A percentile compares a stretch with the other conserved stretches of the same genome.
These are phyloP conservation scores for Caulochytrium protostelioides DNA, from an alignment of 371 early-diverging fungal species.

Conservation along the genomic window DNA sequence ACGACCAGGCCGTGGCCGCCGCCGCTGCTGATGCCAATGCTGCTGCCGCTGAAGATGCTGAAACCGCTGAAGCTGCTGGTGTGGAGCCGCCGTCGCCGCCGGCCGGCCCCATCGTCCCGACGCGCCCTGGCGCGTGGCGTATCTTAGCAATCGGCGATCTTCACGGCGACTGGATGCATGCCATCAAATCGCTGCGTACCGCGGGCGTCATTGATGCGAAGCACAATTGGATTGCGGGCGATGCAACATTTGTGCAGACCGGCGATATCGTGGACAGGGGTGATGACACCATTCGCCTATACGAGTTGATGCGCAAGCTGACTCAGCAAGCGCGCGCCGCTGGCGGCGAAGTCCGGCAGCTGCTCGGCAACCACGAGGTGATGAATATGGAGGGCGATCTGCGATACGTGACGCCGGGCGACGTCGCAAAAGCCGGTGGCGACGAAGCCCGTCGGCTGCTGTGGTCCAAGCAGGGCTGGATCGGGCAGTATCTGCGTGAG, in stretches of 20 bases:
- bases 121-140: too few relatives aligned
- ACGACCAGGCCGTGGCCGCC: too few relatives aligned
- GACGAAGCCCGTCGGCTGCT: slow-evolving; percentile 22
- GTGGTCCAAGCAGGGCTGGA: slow-evolving; percentile 38
- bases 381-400: slow-evolving; percentile 49
- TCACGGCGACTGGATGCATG: slow-evolving; percentile 42
- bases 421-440: slow-evolving; percentile 41
- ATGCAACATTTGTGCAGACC: slow-evolving; percentile 35
- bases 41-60: too few relatives aligned
- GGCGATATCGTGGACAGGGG: slow-evolving; percentile 58
- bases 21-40: too few relatives aligned
- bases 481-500: slow-evolving; percentile 32
- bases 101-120: too few relatives aligned
- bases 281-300: slow-evolving; percentile 42
- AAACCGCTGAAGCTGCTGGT: too few relatives aligned
- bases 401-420: slow-evolving; percentile 46
- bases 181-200: slow-evolving; percentile 32
- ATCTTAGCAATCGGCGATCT: slow-evolving; percentile 58
- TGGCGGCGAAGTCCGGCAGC: slow-evolving; percentile 23
- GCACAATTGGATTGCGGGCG: slow-evolving; percentile 37
- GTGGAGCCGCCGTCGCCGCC: too few relatives aligned
- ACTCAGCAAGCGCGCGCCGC: slow-evolving; percentile 28
- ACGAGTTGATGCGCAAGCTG: slow-evolving; percentile 32
- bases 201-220: slow-evolving; percentile 35
- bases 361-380: slow-evolving; percentile 42